Evolutionary conservation across 495 filamentous ascomycete genomes (phyloP), one percentile per base, ranked within the genome.

Genomic region (Parathielavia appendiculata): DNA sequence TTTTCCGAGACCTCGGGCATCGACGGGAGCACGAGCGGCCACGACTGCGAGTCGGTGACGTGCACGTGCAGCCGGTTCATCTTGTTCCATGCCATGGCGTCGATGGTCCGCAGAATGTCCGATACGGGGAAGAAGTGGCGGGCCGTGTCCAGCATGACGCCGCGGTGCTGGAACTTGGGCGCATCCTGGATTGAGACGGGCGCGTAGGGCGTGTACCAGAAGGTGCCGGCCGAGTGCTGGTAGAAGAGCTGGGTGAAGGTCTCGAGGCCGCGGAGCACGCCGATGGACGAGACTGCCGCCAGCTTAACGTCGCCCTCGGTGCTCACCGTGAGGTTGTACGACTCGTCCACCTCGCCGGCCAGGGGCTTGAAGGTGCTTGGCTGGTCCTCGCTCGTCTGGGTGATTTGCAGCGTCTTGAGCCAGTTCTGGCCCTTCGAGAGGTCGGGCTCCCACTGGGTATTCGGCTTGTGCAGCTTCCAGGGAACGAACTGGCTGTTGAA

Each of bases 171-270:
- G 66, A 86, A 91, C 64, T 76, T 78, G 34, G 89, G 88, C 51
- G 72, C 63, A 66, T 92, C 89, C 26, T 66, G 69, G 66, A 92
- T 88, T 13, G 70, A 56, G 0, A 91, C 76, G 1, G 89, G 89
- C 2, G 86, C 87, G 19, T 78, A 66, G 2, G 76, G 77, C 1
- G 84, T 87, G 71, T 92, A 92, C 40, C 79, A 78, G 39, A 72
- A 76, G 17, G 70, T 66, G 6, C 73, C 76, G 13, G 68, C 56
- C 26, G 86, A 84, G 67, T 87, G 84, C 61, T 78, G 56, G 72
- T 79, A 92, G 74, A 92, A 92, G 19, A 92, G 76, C 73, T 92
- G 89, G 4, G 78, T 76, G 67, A 92, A 86, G 4, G 86, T 85
- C 54, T 85, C 80, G 13, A 92, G 71, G 13, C 76, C 89, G 48